These are phyloP conservation scores for Aspergillus diversus DNA, from an alignment of 495 filamentous ascomycete species.

Conservation along the genomic window DNA sequence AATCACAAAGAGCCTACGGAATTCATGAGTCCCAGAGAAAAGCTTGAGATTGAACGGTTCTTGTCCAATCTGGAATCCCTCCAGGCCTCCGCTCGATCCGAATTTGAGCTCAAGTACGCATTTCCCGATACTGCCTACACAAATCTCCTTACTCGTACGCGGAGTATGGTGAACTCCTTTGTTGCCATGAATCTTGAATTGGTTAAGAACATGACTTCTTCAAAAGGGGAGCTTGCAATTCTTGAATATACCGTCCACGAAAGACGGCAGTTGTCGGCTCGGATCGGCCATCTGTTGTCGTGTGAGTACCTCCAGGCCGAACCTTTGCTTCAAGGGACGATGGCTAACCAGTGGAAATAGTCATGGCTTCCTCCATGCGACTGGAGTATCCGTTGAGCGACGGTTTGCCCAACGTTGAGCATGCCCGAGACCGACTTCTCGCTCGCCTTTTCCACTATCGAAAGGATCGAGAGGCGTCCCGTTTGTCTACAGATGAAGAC, in stretches of 20 bases:
- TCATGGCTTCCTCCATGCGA: slow-evolving; percentile 89
- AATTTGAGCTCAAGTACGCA: slow-evolving; percentile 82
- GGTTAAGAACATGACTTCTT: slow-evolving; percentile 74
- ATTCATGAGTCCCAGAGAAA: slow-evolving; percentile 84
- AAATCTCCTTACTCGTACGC: slow-evolving; percentile 75
- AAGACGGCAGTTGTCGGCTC: slow-evolving; percentile 72
- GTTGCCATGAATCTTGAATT: slow-evolving; percentile 95
- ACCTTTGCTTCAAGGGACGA: not conserved
- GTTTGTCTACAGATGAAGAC: slow-evolving; percentile 64
- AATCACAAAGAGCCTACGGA: slow-evolving; percentile 51
- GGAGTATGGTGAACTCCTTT: slow-evolving; percentile 85
- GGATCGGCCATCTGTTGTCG: slow-evolving; percentile 92
- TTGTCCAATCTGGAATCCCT: slow-evolving; percentile 71
- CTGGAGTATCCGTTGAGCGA: slow-evolving; percentile 91
- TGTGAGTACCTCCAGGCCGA: slow-evolving; percentile 44
- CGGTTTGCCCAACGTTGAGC: slow-evolving; percentile 77
- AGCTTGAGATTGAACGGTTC: slow-evolving; percentile 66
- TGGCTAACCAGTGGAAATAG: slow-evolving; percentile 43
- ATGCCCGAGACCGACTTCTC: slow-evolving; percentile 80
- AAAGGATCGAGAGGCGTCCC: slow-evolving; percentile 60
- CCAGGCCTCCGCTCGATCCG: slow-evolving; percentile 70
- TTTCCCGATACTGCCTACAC: slow-evolving; percentile 74
- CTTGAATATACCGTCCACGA: slow-evolving; percentile 81
- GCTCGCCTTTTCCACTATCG: slow-evolving; percentile 87
- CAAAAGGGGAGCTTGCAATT: slow-evolving; percentile 76